These are phyloP conservation scores for Ceriops tagal DNA, from an alignment of 345 rosid genomes.

Conservation along the genomic window DNA sequence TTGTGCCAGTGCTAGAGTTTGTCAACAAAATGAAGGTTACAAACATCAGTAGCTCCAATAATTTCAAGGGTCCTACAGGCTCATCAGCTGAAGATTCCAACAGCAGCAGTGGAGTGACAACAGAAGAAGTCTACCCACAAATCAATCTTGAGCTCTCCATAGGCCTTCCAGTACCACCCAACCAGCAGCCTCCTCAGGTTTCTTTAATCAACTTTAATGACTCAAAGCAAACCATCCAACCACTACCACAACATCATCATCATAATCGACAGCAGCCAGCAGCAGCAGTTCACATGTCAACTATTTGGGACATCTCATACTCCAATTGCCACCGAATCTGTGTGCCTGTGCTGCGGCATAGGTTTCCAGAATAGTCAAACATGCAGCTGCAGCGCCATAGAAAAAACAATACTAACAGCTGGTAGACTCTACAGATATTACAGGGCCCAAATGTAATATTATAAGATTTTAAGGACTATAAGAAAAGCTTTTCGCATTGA, in stretches of 20 bases:
- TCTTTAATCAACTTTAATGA: neutral
- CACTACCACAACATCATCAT: neutral
- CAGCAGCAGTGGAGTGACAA: constrained; percentile 24
- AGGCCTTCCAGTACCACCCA: constrained; percentile 11
- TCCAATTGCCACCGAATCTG: neutral
- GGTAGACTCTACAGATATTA: neutral
- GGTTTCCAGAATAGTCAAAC: constrained; percentile 15
- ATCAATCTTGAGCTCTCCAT: constrained; percentile 37
- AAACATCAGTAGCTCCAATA: neutral
- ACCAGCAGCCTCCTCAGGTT: neutral
- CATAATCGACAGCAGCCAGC: neutral
- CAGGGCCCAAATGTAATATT: neutral
- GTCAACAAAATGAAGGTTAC: neutral
- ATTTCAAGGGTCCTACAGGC: neutral
- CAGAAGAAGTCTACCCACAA: constrained; percentile 14
- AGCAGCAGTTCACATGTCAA: neutral
- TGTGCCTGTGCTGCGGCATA: constrained; percentile 11
- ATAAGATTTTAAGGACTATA: too few species aligned
- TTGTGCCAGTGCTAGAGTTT: constrained; percentile 7
- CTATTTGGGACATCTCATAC: neutral
- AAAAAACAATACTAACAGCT: neutral
- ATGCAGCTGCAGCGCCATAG: neutral
- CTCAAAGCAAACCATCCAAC: neutral
- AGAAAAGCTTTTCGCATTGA: too few species aligned
- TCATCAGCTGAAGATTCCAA: constrained; percentile 15